phyloP scores from a whole-genome alignment of 2,329 filamentous ascomycete species.

The Spiromastix sp. region DNA sequence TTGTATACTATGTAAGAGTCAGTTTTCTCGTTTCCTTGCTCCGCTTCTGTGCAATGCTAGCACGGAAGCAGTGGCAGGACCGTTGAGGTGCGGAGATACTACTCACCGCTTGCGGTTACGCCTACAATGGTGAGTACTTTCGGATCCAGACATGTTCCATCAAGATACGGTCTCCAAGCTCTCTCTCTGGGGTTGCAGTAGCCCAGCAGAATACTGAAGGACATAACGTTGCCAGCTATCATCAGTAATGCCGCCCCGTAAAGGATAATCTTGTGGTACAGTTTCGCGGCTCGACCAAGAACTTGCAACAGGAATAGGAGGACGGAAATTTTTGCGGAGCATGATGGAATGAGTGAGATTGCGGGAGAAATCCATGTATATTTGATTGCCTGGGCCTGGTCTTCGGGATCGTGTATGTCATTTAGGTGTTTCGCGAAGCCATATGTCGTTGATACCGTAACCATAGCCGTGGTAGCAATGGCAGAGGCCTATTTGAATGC shows the following conservation, averaged over 20 bases:
- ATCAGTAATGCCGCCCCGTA: not conserved
- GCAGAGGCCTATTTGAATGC: not conserved
- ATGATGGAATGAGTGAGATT: not conserved
- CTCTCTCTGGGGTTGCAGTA: not conserved
- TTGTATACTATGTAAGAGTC: not conserved
- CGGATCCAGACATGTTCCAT: not conserved
- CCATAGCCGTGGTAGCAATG: not conserved
- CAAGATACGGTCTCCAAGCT: not conserved
- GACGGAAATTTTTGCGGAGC: constrained; percentile 1
- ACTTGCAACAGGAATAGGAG: not conserved
- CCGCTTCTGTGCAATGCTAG: not conserved
- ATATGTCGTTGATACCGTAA: not conserved
- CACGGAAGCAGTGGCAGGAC: not conserved
- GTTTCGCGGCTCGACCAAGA: not conserved
- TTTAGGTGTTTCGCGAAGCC: not conserved
- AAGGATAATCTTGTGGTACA: not conserved
- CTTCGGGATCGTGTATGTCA: not conserved
- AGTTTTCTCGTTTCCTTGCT: not conserved
- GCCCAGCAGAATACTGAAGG: not conserved
- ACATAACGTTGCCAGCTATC: not conserved
- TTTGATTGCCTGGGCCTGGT: constrained; percentile 1
- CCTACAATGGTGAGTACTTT: not conserved
- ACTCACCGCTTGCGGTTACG: not conserved
- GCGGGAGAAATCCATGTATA: not conserved
- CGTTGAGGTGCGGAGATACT: too few relatives aligned